Evolutionary conservation across 2,329 filamentous ascomycete genomes (phyloP).

Genomic region (Apiospora marii): DNA sequence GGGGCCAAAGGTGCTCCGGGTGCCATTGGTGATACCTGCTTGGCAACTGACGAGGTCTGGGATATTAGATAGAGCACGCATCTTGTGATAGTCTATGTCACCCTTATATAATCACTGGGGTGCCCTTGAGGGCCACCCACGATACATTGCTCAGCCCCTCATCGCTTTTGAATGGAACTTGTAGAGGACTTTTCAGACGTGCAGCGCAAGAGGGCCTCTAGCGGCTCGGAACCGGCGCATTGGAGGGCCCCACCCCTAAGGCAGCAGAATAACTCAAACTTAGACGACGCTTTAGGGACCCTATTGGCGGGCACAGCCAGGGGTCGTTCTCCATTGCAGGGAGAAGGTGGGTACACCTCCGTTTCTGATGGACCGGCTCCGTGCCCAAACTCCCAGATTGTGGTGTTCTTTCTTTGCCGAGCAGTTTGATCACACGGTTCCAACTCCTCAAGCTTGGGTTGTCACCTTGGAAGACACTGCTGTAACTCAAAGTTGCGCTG

Average conservation of each 20-base stretch:
- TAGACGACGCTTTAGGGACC: not conserved
- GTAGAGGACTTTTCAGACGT: no score
- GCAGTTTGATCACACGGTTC: not conserved
- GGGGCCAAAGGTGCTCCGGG: not conserved
- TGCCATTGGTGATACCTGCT: not conserved
- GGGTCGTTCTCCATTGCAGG: not conserved
- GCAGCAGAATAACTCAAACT: constrained; percentile 7
- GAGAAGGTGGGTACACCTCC: not conserved
- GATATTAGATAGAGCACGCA: no score
- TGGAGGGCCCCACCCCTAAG: not conserved
- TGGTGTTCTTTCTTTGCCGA: not conserved
- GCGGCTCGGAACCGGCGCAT: not conserved
- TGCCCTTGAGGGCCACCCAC: no score
- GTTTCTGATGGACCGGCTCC: not conserved
- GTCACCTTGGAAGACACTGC: no score
- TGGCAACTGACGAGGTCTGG: not conserved
- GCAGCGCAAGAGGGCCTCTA: not conserved
- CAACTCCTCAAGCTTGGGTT: not conserved
- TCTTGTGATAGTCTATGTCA: no score
- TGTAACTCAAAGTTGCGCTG: not conserved
- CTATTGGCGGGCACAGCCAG: not conserved
- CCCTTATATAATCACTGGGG: no score
- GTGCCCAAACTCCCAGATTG: not conserved
- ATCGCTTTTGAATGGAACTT: not conserved
- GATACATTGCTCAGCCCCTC: not conserved